phyloP scores from a whole-genome alignment of 345 rosid genomes.

The Leavenworthia alabamica region DNA sequence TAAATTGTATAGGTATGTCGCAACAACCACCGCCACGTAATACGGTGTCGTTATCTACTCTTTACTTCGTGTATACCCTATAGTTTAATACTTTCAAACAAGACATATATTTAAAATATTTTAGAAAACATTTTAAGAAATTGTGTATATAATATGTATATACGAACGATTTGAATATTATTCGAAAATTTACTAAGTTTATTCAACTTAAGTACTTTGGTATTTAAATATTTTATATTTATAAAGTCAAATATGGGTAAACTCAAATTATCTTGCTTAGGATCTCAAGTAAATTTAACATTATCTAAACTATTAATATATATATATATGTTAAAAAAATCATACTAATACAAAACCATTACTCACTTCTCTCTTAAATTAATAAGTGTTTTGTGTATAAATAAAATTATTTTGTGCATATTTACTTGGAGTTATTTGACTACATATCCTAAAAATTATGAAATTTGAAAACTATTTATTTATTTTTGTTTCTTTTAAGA shows the following conservation, averaged over 20 bases:
- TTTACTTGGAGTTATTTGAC: too few relatives aligned
- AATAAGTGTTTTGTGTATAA: too few relatives aligned
- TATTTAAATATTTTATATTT: not conserved
- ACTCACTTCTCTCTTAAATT: too few relatives aligned
- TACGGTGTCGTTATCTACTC: constrained; percentile 2
- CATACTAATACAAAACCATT: too few relatives aligned
- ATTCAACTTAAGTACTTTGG: not conserved
- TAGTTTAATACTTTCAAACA: not conserved
- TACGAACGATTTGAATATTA: not conserved
- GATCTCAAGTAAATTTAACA: not conserved
- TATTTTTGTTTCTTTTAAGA: too few relatives aligned
- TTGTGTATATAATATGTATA: too few relatives aligned
- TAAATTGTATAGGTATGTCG: not conserved
- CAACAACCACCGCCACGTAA: not conserved
- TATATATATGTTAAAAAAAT: too few relatives aligned
- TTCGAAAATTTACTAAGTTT: too few relatives aligned
- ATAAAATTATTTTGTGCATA: too few relatives aligned
- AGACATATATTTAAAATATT: not conserved
- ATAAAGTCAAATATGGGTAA: not conserved
- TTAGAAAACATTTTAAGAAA: not conserved
- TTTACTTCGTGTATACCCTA: not conserved
- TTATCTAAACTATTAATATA: too few relatives aligned
- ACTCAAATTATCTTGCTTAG: not conserved
- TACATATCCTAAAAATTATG: too few relatives aligned
- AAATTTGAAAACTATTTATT: too few relatives aligned